Percentiles rank a stretch among this genome's conserved stretches.
These are phyloP conservation scores for Solanum hybrid DNA, from an alignment of 305 asterid species.

Conservation along the genomic window DNA sequence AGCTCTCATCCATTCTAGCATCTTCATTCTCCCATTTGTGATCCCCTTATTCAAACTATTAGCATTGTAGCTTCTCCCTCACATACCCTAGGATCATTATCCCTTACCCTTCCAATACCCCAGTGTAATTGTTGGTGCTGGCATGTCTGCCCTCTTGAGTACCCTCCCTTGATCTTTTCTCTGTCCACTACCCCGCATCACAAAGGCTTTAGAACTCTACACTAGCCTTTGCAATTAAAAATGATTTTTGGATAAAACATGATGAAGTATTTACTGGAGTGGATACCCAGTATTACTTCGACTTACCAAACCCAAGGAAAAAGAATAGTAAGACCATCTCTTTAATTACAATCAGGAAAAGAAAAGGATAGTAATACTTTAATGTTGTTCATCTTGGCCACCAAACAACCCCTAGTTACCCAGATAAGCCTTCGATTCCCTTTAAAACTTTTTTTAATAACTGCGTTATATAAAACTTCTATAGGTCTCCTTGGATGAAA, in stretches of 20 bases:
- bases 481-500: not conserved
- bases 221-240: not conserved
- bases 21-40: not conserved
- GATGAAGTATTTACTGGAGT: not conserved
- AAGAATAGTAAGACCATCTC: not conserved
- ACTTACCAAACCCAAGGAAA: not conserved
- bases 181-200: not conserved
- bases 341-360: not conserved
- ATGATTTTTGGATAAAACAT: not conserved
- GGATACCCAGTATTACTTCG: not conserved
- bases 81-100: not conserved
- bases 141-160: not conserved
- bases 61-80: not conserved
- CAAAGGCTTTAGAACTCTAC: not conserved
- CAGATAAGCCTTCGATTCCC: not conserved
- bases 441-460: not conserved
- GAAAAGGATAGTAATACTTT: not conserved
- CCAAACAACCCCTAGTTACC: not conserved
- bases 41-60: not conserved
- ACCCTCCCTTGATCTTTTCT: not conserved
- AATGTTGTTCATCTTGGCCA: not conserved
- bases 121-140: not conserved
- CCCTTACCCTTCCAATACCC: not conserved
- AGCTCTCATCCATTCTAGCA: not conserved
- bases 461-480: not conserved